Evolutionary conservation across 805 yeast genomes (phyloP).

Genomic region (Danielia reshetovae): DNA sequence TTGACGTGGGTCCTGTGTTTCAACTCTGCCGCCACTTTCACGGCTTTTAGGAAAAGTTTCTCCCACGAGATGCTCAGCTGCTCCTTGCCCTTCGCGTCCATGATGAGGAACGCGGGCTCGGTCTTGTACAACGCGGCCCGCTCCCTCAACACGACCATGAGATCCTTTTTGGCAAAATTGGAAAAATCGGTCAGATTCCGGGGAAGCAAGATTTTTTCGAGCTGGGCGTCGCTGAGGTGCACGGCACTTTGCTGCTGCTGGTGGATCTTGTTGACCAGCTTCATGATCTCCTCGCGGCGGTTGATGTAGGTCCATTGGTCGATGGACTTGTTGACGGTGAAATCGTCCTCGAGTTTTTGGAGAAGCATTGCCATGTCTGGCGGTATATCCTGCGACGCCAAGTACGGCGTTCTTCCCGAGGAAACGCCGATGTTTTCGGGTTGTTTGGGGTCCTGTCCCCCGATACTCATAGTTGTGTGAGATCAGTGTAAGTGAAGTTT

Average conservation of each 20-base stretch:
- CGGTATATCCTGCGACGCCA: slow-evolving; percentile 33
- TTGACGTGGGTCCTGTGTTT: slow-evolving; percentile 67
- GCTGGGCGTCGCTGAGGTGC: slow-evolving; percentile 28
- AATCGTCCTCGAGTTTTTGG: slow-evolving; percentile 40
- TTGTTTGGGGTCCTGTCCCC: slow-evolving; percentile 3
- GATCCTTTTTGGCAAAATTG: slow-evolving; percentile 42
- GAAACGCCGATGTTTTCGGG: slow-evolving; percentile 5
- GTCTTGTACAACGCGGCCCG: slow-evolving; percentile 61
- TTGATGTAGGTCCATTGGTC: slow-evolving; percentile 47
- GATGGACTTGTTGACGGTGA: slow-evolving; percentile 35
- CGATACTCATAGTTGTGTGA: slow-evolving; percentile 10
- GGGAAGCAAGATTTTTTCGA: slow-evolving; percentile 65
- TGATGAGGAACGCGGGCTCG: slow-evolving; percentile 65
- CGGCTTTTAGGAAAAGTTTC: slow-evolving; percentile 74
- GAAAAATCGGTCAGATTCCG: slow-evolving; percentile 35
- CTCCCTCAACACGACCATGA: slow-evolving; percentile 69
- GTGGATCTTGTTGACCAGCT: slow-evolving; percentile 31
- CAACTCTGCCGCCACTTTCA: slow-evolving; percentile 82
- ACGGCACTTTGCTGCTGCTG: slow-evolving; percentile 24
- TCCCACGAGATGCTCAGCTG: slow-evolving; percentile 80
- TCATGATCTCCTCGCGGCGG: slow-evolving; percentile 42
- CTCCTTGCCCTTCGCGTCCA: slow-evolving; percentile 83
- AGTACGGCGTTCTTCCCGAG: slow-evolving; percentile 11
- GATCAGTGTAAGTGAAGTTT: too few species aligned
- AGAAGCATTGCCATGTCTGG: slow-evolving; percentile 43